Percentiles rank a stretch among this genome's conserved stretches.
phyloP scores from a whole-genome alignment of 345 rosid genomes.

The Eucalyptus melliodora region DNA sequence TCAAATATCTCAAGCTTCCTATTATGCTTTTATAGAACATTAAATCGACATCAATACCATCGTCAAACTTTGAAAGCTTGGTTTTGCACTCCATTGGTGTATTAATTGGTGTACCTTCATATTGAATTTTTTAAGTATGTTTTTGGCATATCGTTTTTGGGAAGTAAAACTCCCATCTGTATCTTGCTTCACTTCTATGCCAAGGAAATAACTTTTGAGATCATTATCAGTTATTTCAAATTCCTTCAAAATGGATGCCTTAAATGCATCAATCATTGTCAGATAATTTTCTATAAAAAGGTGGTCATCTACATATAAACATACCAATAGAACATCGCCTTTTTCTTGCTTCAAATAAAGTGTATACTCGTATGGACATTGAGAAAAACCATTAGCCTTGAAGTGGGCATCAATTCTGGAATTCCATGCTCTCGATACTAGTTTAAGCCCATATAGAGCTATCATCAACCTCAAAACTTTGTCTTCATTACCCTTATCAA shows the following conservation, averaged over 20 bases:
- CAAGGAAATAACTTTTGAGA: not conserved
- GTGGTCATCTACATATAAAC: not conserved
- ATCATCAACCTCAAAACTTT: not conserved
- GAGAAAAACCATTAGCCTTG: not conserved
- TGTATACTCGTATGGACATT: not conserved
- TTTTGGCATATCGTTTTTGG: not conserved
- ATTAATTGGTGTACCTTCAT: not conserved
- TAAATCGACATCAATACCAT: not conserved
- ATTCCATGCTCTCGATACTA: not conserved
- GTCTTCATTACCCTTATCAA: not conserved
- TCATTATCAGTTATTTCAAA: not conserved
- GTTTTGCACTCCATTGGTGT: not conserved
- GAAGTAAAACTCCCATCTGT: not conserved
- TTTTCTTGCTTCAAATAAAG: not conserved
- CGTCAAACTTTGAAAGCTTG: not conserved
- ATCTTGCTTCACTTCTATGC: not conserved
- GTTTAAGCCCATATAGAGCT: not conserved
- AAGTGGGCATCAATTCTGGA: not conserved
- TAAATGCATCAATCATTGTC: not conserved
- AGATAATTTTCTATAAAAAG: too few species aligned
- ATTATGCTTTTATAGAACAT: not conserved
- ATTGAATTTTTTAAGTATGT: not conserved
- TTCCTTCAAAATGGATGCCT: not conserved
- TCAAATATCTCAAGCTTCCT: not conserved
- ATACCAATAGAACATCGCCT: fast-evolving